phyloP scores from a whole-genome alignment of 257 asterid genomes.

The Primulina huaijiensis region DNA sequence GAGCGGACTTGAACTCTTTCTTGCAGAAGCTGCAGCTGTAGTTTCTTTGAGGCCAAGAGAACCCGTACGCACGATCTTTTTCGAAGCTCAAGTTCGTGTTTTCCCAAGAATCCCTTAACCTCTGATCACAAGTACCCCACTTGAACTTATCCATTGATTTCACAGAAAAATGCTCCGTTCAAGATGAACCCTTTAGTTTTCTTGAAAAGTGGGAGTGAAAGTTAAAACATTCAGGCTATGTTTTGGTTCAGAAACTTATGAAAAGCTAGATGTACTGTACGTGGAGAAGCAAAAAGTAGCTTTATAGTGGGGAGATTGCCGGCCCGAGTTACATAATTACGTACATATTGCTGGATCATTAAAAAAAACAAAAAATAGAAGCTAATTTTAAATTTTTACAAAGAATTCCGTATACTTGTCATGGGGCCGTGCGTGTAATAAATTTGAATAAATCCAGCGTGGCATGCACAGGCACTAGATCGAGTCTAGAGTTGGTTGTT shows the following conservation, averaged over 20 bases:
- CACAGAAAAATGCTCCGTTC: not conserved
- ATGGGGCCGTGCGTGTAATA: not conserved
- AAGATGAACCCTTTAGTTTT: not conserved
- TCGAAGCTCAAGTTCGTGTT: conserved; percentile 40
- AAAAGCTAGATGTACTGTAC: not conserved
- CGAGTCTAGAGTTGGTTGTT: conserved; percentile 27
- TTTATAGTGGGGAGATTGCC: conserved; percentile 7
- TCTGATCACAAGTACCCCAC: conserved; percentile 30
- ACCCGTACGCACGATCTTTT: conserved; percentile 41
- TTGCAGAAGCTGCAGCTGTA: conserved; percentile 64
- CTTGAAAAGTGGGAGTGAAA: not conserved
- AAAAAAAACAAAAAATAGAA: not conserved
- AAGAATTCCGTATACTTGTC: not conserved
- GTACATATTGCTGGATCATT: not conserved
- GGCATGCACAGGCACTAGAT: not conserved
- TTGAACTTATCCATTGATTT: conserved; percentile 45
- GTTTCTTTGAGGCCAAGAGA: conserved; percentile 61
- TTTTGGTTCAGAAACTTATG: not conserved
- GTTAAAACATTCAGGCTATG: conserved; percentile 11
- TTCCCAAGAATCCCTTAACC: conserved; percentile 31
- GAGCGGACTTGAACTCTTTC: conserved; percentile 73
- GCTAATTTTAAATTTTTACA: not conserved
- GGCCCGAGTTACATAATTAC: conserved; percentile 3
- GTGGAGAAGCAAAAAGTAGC: not conserved
- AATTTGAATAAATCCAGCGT: too few species aligned